Evolutionary conservation across 1,139 yeast genomes (phyloP), one percentile per base, ranked within the genome.

Genomic region (Saccharomycopsis phalli): DNA sequence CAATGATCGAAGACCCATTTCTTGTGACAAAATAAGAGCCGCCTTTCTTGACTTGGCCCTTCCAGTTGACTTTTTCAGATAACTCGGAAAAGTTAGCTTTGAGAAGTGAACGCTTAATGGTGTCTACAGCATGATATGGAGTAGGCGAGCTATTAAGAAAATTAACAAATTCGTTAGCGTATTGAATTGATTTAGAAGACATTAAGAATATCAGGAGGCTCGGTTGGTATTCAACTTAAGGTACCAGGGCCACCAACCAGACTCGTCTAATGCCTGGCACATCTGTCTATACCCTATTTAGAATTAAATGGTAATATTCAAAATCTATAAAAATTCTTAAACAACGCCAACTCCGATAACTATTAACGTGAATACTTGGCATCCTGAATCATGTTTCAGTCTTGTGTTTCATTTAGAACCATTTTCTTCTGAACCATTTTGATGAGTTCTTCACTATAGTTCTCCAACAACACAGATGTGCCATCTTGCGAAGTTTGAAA

Each of bases 121-220:
- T 68, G 38, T 74, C 70, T 3, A 88, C 95, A 1, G 91, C 95
- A 60, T 91, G 98, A 59, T 87, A 91, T 0, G 98, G 97, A 1
- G 97, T 81, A 22, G 96, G 97, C 1, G 95, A 81, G 3, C 71
- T 70, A 60, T 87, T 86, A 51, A 91, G 81, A 56, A 81, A 91
- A 45, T 75, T 70, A 41, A 88, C 66, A 54, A 88, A 84, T 43
- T 78, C 78, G 39, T 65, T 61, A 17, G 81, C 80, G 26, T 42
- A 42, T 19, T 41, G 45, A 17, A 43, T 33, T 10, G 39, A 25
- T 37, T 40, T 43, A 5, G 35, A 11, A 13, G 42, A 34, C 45
- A 41, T 41, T n/a, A n/a, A n/a, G n/a, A n/a, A n/a, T n/a, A n/a
- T n/a, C n/a, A n/a, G n/a, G n/a, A n/a, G n/a, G n/a, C n/a, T n/a